Evolutionary conservation across 306 rosid species (phyloP).

Genomic region (Inga leiocalycina): DNA sequence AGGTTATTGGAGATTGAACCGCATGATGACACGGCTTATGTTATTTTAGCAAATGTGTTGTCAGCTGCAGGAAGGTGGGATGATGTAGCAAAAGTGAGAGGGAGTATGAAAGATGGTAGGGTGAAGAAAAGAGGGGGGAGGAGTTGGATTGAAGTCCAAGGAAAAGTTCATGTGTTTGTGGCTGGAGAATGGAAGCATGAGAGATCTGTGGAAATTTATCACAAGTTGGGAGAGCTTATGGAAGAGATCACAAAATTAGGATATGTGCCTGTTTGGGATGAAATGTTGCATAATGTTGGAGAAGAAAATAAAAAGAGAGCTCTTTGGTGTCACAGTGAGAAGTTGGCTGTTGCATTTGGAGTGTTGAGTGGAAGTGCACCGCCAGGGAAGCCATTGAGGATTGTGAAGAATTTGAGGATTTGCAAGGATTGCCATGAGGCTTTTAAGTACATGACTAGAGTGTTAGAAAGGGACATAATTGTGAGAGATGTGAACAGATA

Average conservation of each 20-base stretch:
- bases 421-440: conserved; percentile 84
- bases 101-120: conserved; percentile 63
- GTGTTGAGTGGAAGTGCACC: conserved; percentile 66
- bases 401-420: conserved; percentile 87
- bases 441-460: conserved; percentile 67
- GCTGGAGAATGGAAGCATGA: conserved; percentile 82
- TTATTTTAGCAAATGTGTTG: conserved; percentile 71
- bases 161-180: conserved; percentile 69
- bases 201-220: conserved; percentile 59
- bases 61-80: conserved; percentile 75
- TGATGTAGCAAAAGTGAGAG: conserved; percentile 82
- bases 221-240: conserved; percentile 59
- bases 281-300: conserved; percentile 67
- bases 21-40: conserved; percentile 74
- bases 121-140: conserved; percentile 80
- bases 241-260: conserved; percentile 71
- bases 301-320: conserved; percentile 72
- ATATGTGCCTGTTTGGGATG: conserved; percentile 71
- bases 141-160: conserved; percentile 93
- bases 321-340: conserved; percentile 86
- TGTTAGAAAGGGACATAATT: conserved; percentile 73
- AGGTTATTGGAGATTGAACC: conserved; percentile 69
- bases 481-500: conserved; percentile 85
- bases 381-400: conserved; percentile 68
- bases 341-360: conserved; percentile 83